Evolutionary conservation across 345 rosid genomes (phyloP).

Genomic region (Moringa oleifera): DNA sequence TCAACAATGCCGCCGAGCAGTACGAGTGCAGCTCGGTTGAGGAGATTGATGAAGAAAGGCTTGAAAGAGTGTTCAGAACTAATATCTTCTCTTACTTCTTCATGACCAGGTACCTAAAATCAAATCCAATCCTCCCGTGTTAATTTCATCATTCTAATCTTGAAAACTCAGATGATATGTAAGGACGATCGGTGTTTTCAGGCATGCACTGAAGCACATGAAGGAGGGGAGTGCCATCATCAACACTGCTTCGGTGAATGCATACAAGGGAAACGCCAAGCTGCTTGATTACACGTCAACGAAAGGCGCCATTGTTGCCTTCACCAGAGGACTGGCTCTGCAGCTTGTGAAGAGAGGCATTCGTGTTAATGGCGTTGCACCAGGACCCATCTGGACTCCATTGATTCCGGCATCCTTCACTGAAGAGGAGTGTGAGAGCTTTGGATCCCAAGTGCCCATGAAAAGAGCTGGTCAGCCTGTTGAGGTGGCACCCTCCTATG

Average conservation of each 20-base stretch:
- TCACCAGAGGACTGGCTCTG: slow-evolving; percentile 67
- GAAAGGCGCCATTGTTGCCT: slow-evolving; percentile 73
- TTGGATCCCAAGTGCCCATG: slow-evolving; percentile 62
- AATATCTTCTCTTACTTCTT: slow-evolving; percentile 51
- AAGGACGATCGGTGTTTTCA: slow-evolving; percentile 12
- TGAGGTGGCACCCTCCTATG: slow-evolving; percentile 66
- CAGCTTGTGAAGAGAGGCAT: slow-evolving; percentile 55
- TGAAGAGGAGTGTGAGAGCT: slow-evolving; percentile 38
- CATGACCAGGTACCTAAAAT: slow-evolving; percentile 22
- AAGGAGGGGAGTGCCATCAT: slow-evolving; percentile 68
- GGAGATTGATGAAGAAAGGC: slow-evolving; percentile 49
- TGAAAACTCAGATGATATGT: too few species aligned
- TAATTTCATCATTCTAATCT: background rate
- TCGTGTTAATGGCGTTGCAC: slow-evolving; percentile 71
- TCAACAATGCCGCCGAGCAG: slow-evolving; percentile 55
- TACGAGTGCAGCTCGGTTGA: slow-evolving; percentile 29
- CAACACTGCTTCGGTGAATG: slow-evolving; percentile 66
- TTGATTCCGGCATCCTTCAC: slow-evolving; percentile 54
- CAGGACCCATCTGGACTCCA: slow-evolving; percentile 87
- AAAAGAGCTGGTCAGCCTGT: slow-evolving; percentile 74
- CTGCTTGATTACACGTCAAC: slow-evolving; percentile 69
- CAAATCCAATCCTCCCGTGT: background rate
- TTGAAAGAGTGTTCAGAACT: slow-evolving; percentile 45
- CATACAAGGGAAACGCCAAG: slow-evolving; percentile 47
- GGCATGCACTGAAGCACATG: slow-evolving; percentile 77